Evolutionary conservation across 768 basidiomycete species (phyloP), one percentile per base, ranked within the genome.

Genomic region (Suillus sp.): DNA sequence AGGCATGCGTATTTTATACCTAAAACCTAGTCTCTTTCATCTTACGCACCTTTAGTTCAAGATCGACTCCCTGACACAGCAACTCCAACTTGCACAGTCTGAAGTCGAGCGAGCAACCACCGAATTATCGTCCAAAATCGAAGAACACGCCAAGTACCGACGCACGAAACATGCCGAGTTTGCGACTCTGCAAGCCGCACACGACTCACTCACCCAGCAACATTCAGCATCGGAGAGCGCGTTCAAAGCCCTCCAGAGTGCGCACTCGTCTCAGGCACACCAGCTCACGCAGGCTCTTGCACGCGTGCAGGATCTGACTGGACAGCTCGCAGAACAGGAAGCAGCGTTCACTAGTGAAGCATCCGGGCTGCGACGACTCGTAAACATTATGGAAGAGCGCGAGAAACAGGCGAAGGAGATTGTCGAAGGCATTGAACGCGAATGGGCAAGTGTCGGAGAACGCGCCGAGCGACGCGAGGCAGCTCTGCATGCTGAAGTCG

Each of bases 331-430:
- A 3, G 92, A 93, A 68, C 90, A 93, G 68, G 94, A 96, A 68
- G 87, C 89, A 1, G 87, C 87, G 1, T 96, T 93, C 72, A 82
- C 89, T 0, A 85, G 83, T 62, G 95, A 98, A 72, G 87, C 88
- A 2, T 86, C 83, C 45, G 85, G 87, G 14, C 77, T 95, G 67
- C 84, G 86, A 63, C 83, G 94, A 35, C 80, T 97, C 20, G 89
- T 95, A 13, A 78, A 83, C 8, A 85, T 95, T 80, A 88, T 97
- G 81, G 94, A 98, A 73, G 90, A 90, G 62, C 84, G 95, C 42
- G 94, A 95, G 72, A 86, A 88, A 59, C 91, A 95, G 66, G 86
- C 92, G 25, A 92, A 93, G 78, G 83, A 85, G 25, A 86, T 94
- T 60, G 88, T 98, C 0, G 89, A 93, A 27, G 81, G 81, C 43